A percentile compares a stretch with the other conserved stretches of the same genome.
phyloP scores from a whole-genome alignment of 164 flowering plant species.

The Nymphaea colorata region DNA sequence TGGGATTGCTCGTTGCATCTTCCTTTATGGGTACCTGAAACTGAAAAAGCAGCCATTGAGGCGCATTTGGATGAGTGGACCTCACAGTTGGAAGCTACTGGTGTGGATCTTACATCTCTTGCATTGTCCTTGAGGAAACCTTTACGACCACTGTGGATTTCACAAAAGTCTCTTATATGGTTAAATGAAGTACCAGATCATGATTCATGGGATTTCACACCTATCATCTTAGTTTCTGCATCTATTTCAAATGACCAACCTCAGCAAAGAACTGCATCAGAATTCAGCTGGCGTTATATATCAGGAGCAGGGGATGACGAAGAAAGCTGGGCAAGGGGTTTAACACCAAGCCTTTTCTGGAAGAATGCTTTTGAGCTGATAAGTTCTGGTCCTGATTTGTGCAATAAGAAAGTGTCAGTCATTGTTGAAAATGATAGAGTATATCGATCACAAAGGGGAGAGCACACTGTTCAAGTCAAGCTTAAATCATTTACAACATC shows the following conservation, averaged over 20 bases:
- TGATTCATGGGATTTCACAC: conserved; percentile 88
- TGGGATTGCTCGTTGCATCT: conserved; percentile 98
- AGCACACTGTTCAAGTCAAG: conserved; percentile 50
- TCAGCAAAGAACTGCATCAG: conserved; percentile 53
- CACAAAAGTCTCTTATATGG: conserved; percentile 81
- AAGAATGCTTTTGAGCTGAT: conserved; percentile 63
- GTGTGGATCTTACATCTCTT: conserved; percentile 73
- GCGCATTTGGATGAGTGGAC: conserved; percentile 68
- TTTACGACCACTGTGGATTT: conserved; percentile 87
- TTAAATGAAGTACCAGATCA: conserved; percentile 89
- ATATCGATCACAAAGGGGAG: conserved; percentile 58
- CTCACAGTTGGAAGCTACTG: conserved; percentile 53
- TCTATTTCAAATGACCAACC: conserved; percentile 38
- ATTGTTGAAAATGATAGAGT: conserved; percentile 88
- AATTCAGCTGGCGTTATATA: conserved; percentile 90
- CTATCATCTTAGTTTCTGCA: conserved; percentile 73
- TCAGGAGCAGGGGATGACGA: conserved; percentile 99
- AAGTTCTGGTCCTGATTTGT: conserved; percentile 54
- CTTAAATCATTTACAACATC: conserved; percentile 23
- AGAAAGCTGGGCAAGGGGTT: conserved; percentile 94
- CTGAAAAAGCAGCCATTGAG: conserved; percentile 63
- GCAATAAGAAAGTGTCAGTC: conserved; percentile 75
- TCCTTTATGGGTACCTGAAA: conserved; percentile 79
- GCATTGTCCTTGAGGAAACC: conserved; percentile 60
- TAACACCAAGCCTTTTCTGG: conserved; percentile 80